Evolutionary conservation across 768 basidiomycete genomes (phyloP).

Genomic region (Leucosporidium scottii): DNA sequence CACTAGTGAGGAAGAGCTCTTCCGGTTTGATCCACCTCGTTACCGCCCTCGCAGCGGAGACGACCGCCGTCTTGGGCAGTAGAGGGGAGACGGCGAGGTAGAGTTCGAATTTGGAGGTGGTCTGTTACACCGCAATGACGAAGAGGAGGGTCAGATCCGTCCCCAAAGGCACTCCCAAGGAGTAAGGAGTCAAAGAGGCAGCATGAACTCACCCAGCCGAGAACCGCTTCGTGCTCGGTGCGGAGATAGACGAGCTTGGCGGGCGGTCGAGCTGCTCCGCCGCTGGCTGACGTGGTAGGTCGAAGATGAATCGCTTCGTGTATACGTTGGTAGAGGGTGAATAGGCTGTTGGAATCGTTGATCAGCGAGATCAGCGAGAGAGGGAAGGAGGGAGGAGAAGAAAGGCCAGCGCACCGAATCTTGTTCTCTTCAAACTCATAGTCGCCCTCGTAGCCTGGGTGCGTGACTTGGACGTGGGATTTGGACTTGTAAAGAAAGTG

Average conservation of each 20-base stretch:
- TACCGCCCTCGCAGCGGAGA: constrained; percentile 82
- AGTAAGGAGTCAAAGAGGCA: too few species aligned
- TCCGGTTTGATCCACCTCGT: constrained; percentile 87
- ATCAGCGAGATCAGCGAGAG: background rate
- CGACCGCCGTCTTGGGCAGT: constrained; percentile 77
- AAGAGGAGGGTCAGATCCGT: too few species aligned
- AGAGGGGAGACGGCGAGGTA: constrained; percentile 75
- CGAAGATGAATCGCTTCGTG: constrained; percentile 87
- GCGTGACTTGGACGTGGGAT: constrained; percentile 78
- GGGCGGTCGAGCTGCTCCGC: constrained; percentile 48
- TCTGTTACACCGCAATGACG: constrained; percentile 47
- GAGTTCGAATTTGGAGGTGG: constrained; percentile 87
- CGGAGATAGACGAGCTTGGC: constrained; percentile 81
- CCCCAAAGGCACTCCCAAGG: too few species aligned
- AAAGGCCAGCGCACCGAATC: constrained; percentile 41
- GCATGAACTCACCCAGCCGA: constrained; percentile 80
- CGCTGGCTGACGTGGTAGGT: constrained; percentile 54
- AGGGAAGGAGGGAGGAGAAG: background rate
- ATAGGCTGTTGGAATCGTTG: constrained; percentile 50
- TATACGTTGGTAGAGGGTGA: constrained; percentile 77
- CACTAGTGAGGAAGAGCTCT: constrained; percentile 67
- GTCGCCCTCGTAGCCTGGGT: constrained; percentile 76
- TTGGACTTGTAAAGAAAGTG: constrained; percentile 95
- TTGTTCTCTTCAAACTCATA: constrained; percentile 61
- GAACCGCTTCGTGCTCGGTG: constrained; percentile 75